Base-by-base conservation (phyloP, 2,329 filamentous ascomycete genomes). In the Dactylella cylindrospora region DNA sequence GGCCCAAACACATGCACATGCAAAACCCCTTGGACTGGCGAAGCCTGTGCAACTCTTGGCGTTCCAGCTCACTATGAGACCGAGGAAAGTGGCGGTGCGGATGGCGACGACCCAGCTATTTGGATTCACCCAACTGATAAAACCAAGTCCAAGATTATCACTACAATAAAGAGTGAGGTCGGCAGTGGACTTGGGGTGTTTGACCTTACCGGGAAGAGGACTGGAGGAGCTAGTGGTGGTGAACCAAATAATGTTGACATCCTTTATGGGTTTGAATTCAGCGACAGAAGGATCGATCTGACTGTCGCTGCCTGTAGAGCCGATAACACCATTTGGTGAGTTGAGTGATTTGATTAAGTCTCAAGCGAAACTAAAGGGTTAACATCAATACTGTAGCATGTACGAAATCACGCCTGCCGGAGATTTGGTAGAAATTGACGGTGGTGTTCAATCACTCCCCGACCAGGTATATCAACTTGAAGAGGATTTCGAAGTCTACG, bases 161-260 rank as follows among this genome's bases (percentile, higher is more conserved):
- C 77, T 0, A 80, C 78, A 0, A 78, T 76, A 9, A 80, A 80
- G 65, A 79, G 77, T 1, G 72, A 75, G 3, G 67, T 72, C 1
- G 77, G 77, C 0, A 74, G 77, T 5, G 78, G 79, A 0, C 72
- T 80, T 3, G 74, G 71, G 0, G 76, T 80, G 0, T 80, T 78
- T 26, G 75, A 80, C 49, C 68, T 80, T 1, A 69, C 71, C 6
- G 78, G 79, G 0, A 78, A 76, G 20, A 69, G 76, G 2, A 54
- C 80, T 0, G 77, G 79, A 66, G 72, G 73, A 2, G 70, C 78
- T 5, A 54, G 68, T 0, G 77, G 77, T 0, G 73, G 72, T 1
- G 72, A 80, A 49, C 79, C 79, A 0, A 79, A 80, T 60, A 80
- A 80, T 29, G 77, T 80, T 0, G 78, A 80, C 44, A 72, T 80